These are phyloP conservation scores for Crithidia bombi DNA, from an alignment of 208 protist genomes.

Conservation along the genomic window DNA sequence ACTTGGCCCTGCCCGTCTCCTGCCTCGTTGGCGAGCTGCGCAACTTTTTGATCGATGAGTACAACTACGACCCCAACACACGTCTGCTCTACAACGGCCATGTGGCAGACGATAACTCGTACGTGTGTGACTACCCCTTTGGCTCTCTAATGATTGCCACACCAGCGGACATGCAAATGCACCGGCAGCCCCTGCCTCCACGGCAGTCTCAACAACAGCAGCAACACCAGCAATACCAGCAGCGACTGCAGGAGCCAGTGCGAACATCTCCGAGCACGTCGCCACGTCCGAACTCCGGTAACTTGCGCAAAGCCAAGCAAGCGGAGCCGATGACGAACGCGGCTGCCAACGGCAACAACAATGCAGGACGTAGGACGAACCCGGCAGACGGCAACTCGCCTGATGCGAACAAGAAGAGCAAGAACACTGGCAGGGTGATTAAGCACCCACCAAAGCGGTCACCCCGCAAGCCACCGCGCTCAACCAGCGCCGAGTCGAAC, in stretches of 20 bases:
- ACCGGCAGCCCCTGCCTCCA: slow-evolving; percentile 13
- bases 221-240: slow-evolving; percentile 10
- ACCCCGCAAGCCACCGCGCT: not conserved
- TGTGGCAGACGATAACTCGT: slow-evolving; percentile 27
- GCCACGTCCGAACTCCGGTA: not conserved
- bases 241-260: slow-evolving; percentile 12
- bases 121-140: slow-evolving; percentile 67
- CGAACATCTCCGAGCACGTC: slow-evolving; percentile 7
- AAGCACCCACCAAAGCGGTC: slow-evolving; percentile 22
- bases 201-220: not conserved
- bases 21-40: slow-evolving; percentile 70
- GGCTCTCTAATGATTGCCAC: slow-evolving; percentile 69
- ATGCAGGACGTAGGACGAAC: not conserved
- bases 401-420: slow-evolving; percentile 1
- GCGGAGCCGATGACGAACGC: slow-evolving; percentile 1
- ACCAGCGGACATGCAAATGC: slow-evolving; percentile 33
- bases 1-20: slow-evolving; percentile 49
- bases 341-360: not conserved
- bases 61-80: slow-evolving; percentile 63
- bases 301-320: slow-evolving; percentile 6
- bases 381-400: slow-evolving; percentile 3
- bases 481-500: slow-evolving; percentile 11
- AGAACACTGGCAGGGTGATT: not conserved
- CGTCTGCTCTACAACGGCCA: slow-evolving; percentile 45
- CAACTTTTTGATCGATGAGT: slow-evolving; percentile 67